Evolutionary conservation across 768 basidiomycete species (phyloP), one percentile per base, ranked within the genome.

Genomic region (Tulasnella sp.): DNA sequence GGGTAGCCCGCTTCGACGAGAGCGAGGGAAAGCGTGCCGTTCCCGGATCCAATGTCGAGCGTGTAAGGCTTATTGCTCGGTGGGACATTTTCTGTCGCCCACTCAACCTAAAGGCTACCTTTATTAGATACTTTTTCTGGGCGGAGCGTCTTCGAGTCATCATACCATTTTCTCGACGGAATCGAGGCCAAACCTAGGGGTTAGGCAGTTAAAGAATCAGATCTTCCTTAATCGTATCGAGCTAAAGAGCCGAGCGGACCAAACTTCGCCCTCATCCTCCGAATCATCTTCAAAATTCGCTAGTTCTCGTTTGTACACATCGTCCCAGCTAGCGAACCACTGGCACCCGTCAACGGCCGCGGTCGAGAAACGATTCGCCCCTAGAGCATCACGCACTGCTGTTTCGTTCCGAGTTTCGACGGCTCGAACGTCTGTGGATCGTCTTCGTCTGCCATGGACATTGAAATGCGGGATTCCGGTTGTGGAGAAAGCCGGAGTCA

Each of bases 261-360:
- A 96, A 37, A 94, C 88, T 85, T 96, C 95, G 48, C 95, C 95
- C 85, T 95, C 94, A 84, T 96, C 94, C 28, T 93, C 92, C 42
- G 91, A 90, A 76, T 80, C 79, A 75, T 94, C 95, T 42, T 90
- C 87, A 81, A 94, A 96, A 83, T 93, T 93, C 50, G 84, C 85
- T 44, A 95, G 86, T 83, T 96, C 95, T 60, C 89, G 87, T 54
- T 91, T 87, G 85, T 96, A 96, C 11, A 93, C 91, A 64, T 87
- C 83, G 84, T 96, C 93, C 95, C 95, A 96, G 85, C 94, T 95
- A 40, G 18, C 20, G 82, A 46, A 72, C 41, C 34, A 34, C 28
- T 69, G 31, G 11, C 16, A 37, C 28, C 64, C 64, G 64, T 69
- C 34, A 69, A 69, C 34, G 64, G 28, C 34, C 34, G 34, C 24